Evolutionary conservation across 2,329 filamentous ascomycete species (phyloP).

Genomic region (Hawksworthiomyces lignivorus): DNA sequence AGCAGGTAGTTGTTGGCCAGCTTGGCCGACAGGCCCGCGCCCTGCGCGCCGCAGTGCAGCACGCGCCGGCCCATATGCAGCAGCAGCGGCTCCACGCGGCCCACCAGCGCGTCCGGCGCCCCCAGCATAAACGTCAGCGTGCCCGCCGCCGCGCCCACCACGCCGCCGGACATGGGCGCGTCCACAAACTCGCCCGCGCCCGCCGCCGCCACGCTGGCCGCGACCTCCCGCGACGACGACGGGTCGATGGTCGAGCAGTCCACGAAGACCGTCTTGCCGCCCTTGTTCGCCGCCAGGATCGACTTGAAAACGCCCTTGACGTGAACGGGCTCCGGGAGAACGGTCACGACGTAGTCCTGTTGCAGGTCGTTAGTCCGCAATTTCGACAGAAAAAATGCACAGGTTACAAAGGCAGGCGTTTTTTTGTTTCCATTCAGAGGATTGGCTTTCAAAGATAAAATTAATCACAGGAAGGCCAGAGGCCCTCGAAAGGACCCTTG

Average conservation of each 20-base stretch:
- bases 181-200: conserved; percentile 73
- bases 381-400: neutral
- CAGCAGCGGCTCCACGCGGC: conserved; percentile 60
- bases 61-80: conserved; percentile 79
- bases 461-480: conserved; percentile 56
- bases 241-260: conserved; percentile 97
- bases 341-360: conserved; percentile 80
- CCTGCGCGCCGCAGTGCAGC: conserved; percentile 77
- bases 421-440: conserved; percentile 47
- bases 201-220: conserved; percentile 51
- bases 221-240: conserved; percentile 70
- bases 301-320: conserved; percentile 74
- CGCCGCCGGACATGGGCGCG: conserved; percentile 93
- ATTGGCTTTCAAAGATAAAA: conserved; percentile 59
- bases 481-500: conserved; percentile 21
- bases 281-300: conserved; percentile 46
- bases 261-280: conserved; percentile 63
- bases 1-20: conserved; percentile 96
- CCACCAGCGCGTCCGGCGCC: conserved; percentile 50
- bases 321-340: conserved; percentile 81
- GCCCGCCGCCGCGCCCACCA: conserved; percentile 80
- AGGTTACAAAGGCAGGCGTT: neutral
- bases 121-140: conserved; percentile 97
- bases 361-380: conserved; percentile 13
- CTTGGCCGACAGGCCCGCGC: conserved; percentile 82